These are phyloP conservation scores for Lenzites betulinus DNA, from an alignment of 768 basidiomycete genomes.

Conservation along the genomic window DNA sequence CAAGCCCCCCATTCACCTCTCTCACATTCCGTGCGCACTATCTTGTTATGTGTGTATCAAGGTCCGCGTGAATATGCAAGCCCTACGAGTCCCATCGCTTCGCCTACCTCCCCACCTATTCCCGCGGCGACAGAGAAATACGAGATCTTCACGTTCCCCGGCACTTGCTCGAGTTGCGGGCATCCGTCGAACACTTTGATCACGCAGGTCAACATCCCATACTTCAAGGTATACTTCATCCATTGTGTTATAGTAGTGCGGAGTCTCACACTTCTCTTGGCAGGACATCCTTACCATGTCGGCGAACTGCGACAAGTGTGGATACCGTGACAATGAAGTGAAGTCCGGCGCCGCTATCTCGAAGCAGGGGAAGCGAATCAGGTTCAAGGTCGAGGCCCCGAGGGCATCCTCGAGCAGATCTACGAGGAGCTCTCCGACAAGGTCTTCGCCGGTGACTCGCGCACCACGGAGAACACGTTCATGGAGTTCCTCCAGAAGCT, in stretches of 20 bases:
- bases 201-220: slow-evolving; percentile 96
- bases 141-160: slow-evolving; percentile 88
- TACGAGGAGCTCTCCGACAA: slow-evolving; percentile 95
- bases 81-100: neutral
- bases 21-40: no score
- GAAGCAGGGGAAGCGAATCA: slow-evolving; percentile 82
- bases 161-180: slow-evolving; percentile 87
- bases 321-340: slow-evolving; percentile 97
- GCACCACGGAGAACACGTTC: slow-evolving; percentile 58
- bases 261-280: neutral
- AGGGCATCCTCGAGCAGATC: slow-evolving; percentile 91
- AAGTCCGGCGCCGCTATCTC: slow-evolving; percentile 94
- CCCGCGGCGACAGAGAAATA: slow-evolving; percentile 57
- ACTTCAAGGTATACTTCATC: slow-evolving; percentile 73
- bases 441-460: slow-evolving; percentile 77
- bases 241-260: no score
- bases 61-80: no score
- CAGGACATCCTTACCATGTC: slow-evolving; percentile 98
- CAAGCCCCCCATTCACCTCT: no score
- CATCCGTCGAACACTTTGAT: slow-evolving; percentile 83
- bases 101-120: neutral
- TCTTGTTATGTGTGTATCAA: no score
- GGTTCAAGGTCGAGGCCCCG: slow-evolving; percentile 91
- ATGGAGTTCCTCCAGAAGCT: slow-evolving; percentile 74
- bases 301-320: slow-evolving; percentile 93